Conservation (phyloP, 2,329 filamentous ascomycete species). For the Chaetomiaceae sp. region DNA sequence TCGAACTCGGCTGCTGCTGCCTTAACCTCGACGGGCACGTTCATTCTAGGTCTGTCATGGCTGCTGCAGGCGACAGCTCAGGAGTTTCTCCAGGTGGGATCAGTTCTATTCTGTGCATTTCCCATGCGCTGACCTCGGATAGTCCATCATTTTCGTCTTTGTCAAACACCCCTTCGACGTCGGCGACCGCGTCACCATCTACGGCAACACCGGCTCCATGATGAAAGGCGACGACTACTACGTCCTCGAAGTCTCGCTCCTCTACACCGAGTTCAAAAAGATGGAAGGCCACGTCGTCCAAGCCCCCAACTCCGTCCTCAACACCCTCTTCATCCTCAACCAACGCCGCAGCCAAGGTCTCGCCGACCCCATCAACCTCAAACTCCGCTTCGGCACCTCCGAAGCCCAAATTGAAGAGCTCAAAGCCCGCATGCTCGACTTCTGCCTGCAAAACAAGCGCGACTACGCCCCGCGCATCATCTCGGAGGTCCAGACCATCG, state of each 20-base stretch:
- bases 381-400: conserved; percentile 84
- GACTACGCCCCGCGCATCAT: conserved; percentile 57
- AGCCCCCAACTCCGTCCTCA: conserved; percentile 89
- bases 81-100: conserved; percentile 65
- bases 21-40: conserved; percentile 82
- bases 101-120: background rate
- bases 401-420: conserved; percentile 78
- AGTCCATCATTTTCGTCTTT: conserved; percentile 92
- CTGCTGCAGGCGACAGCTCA: conserved; percentile 88
- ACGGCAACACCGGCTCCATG: conserved; percentile 78
- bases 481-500: conserved; percentile 67
- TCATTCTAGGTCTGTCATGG: conserved; percentile 87
- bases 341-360: conserved; percentile 84
- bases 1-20: conserved; percentile 87
- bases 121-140: background rate
- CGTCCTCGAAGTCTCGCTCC: conserved; percentile 85
- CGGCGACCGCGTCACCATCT: conserved; percentile 86
- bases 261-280: conserved; percentile 98
- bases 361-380: conserved; percentile 78
- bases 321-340: conserved; percentile 91
- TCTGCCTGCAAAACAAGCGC: conserved; percentile 78
- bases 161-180: conserved; percentile 98
- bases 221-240: conserved; percentile 89
- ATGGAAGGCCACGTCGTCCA: conserved; percentile 96
- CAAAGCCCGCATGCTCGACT: conserved; percentile 74